A percentile compares a stretch with the other conserved stretches of the same genome.
Conservation (phyloP, 768 basidiomycete species). For the Lactifluus hygrophoroides region DNA sequence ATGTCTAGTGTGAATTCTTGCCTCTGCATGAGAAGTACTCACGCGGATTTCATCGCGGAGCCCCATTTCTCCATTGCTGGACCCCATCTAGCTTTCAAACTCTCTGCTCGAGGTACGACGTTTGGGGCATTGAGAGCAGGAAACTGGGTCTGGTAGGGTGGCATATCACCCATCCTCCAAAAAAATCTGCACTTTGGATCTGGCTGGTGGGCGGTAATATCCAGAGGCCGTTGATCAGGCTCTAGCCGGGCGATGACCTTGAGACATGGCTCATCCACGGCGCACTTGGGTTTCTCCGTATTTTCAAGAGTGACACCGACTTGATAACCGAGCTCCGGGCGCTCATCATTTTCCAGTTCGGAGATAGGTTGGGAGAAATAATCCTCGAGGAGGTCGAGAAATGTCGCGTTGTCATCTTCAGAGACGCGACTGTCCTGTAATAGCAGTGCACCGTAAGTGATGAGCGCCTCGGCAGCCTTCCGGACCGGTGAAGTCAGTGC, state of each 20-base stretch:
- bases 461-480: slow-evolving; percentile 75
- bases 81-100: slow-evolving; percentile 57
- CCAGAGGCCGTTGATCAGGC: slow-evolving; percentile 74
- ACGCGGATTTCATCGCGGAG: slow-evolving; percentile 80
- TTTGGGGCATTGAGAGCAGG: slow-evolving; percentile 75
- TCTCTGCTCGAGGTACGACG: slow-evolving; percentile 59
- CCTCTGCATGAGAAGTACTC: slow-evolving; percentile 25
- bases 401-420: slow-evolving; percentile 70
- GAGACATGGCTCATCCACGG: slow-evolving; percentile 75
- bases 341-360: slow-evolving; percentile 64
- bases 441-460: slow-evolving; percentile 78
- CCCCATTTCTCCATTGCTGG: slow-evolving; percentile 82
- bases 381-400: slow-evolving; percentile 87
- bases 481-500: not conserved
- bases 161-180: slow-evolving; percentile 70
- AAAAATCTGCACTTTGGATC: slow-evolving; percentile 96
- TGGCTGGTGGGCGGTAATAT: slow-evolving; percentile 68
- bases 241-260: slow-evolving; percentile 70
- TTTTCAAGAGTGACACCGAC: slow-evolving; percentile 94
- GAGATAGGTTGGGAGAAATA: slow-evolving; percentile 74
- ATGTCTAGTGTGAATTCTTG: not conserved
- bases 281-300: slow-evolving; percentile 87
- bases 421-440: slow-evolving; percentile 79
- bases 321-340: slow-evolving; percentile 84
- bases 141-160: slow-evolving; percentile 72